Evolutionary conservation across 352 stramenopile genomes (phyloP), one percentile per base, ranked within the genome.

Genomic region (Blastocystis sp.): DNA sequence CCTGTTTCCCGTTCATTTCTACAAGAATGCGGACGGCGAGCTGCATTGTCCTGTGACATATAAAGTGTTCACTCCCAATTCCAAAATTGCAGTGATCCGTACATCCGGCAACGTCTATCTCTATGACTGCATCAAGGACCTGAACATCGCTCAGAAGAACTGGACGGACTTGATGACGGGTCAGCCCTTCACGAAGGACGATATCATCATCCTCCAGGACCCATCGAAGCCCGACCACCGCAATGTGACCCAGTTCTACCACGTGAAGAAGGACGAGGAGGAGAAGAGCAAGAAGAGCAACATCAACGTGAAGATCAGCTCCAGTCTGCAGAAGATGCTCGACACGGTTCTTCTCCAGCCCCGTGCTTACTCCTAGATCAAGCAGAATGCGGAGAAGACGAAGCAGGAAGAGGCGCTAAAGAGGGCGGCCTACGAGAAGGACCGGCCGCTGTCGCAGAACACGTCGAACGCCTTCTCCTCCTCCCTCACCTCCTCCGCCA

Each of bases 131-230:
- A 94, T 99, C 69, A 91, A 98, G 57, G 97, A 99, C 91, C 93
- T 99, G 34, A 99, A 99, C 91, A 93, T 98, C 89, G 98, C 98
- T 91, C 88, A 94, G 4, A 98, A 98, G 90, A 98, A 98, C 92
- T 98, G 94, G 91, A 92, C 92, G 80, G 97, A 99, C 91, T 91
- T 99, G 6, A 91, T 98, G 6, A 95, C 93, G 17, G 95, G 96
- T 3, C 90, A 94, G 40, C 94, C 94, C 40, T 97, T 97, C 89
- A 95, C 94, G 80, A 92, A 93, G 82, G 94, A 94, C 76, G 94
- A 91, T 52, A 87, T 79, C 21, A 95, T 98, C 74, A 92, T 97
- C 42, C 90, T 98, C 38, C 96, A 98, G 87, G 95, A 98, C 91
- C 95, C 95, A 0, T 91, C 95, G 0, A 88, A 95, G 80, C 74